phyloP scores from a whole-genome alignment of 2,329 filamentous ascomycete genomes.

The Exophiala dermatitidis region DNA sequence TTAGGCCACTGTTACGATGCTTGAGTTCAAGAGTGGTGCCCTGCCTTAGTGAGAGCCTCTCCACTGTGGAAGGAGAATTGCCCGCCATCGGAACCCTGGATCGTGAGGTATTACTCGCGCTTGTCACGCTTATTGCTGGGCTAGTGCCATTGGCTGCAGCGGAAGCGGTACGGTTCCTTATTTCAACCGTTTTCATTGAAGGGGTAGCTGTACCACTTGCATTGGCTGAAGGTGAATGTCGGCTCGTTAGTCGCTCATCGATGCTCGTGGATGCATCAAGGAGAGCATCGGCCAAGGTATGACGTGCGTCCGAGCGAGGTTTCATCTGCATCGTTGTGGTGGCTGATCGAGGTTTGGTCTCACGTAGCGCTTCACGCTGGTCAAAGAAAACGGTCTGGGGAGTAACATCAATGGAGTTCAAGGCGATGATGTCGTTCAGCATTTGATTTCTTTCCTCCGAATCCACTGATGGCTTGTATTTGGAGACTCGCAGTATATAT shows the following conservation, averaged over 20 bases:
- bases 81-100: constrained; percentile 10
- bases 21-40: constrained; percentile 30
- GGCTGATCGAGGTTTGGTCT: constrained; percentile 29
- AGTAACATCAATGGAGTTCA: constrained; percentile 69
- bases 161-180: constrained; percentile 6
- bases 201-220: constrained; percentile 15
- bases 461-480: constrained; percentile 57
- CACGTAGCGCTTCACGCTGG: constrained; percentile 44
- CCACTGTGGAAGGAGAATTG: constrained; percentile 9
- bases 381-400: constrained; percentile 92
- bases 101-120: constrained; percentile 12
- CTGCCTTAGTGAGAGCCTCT: constrained; percentile 22
- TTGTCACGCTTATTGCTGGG: constrained; percentile 16
- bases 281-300: constrained; percentile 83
- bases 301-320: constrained; percentile 43
- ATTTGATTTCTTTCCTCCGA: constrained; percentile 33
- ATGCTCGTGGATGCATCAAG: constrained; percentile 87
- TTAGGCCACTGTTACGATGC: constrained; percentile 52
- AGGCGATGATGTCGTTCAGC: constrained; percentile 60
- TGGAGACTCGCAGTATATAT: constrained; percentile 81
- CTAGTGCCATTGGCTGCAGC: not conserved
- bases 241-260: constrained; percentile 45
- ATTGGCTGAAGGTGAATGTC: constrained; percentile 10
- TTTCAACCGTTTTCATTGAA: constrained; percentile 17
- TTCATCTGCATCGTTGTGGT: constrained; percentile 25